Percentiles rank a stretch among this genome's conserved stretches.
phyloP scores from a whole-genome alignment of 1,284 basidiomycete genomes.

The Heterobasidion annosum region DNA sequence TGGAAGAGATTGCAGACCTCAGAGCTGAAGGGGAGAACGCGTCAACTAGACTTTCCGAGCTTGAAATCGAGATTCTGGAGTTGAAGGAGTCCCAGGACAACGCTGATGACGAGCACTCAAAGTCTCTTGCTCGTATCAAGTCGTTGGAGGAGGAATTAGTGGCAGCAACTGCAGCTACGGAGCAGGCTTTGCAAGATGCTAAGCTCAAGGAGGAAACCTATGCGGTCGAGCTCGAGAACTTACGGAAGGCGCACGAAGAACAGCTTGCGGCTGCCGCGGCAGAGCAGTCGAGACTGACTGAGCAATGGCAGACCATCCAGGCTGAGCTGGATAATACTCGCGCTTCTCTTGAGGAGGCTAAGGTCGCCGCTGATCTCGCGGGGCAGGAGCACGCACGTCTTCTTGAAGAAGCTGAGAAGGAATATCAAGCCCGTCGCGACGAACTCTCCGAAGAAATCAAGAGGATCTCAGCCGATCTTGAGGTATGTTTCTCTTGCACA shows the following conservation, averaged over 20 bases:
- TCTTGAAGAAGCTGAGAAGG: slow-evolving; percentile 41
- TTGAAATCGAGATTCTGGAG: slow-evolving; percentile 76
- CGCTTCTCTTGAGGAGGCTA: slow-evolving; percentile 38
- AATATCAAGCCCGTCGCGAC: slow-evolving; percentile 36
- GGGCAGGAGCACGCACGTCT: slow-evolving; percentile 36
- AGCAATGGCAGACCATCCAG: slow-evolving; percentile 37
- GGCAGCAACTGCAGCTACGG: slow-evolving; percentile 35
- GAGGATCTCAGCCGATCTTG: slow-evolving; percentile 48
- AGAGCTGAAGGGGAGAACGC: slow-evolving; percentile 67
- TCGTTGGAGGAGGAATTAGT: slow-evolving; percentile 42
- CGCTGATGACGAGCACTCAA: slow-evolving; percentile 47
- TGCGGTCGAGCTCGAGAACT: slow-evolving; percentile 28
- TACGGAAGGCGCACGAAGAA: slow-evolving; percentile 34
- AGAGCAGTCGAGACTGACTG: slow-evolving; percentile 35
- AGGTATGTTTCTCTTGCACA: slow-evolving; percentile 31
- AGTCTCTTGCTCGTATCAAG: slow-evolving; percentile 37
- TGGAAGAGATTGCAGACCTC: slow-evolving; percentile 45
- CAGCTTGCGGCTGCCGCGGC: slow-evolving; percentile 34
- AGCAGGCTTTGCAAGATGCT: slow-evolving; percentile 43
- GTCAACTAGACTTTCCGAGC: slow-evolving; percentile 65
- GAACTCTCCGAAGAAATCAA: slow-evolving; percentile 53
- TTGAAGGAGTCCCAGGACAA: slow-evolving; percentile 63
- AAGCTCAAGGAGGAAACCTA: slow-evolving; percentile 41
- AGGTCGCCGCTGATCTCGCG: slow-evolving; percentile 31
- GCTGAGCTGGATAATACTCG: slow-evolving; percentile 34